Base-by-base conservation (phyloP, 768 basidiomycete genomes). In the Boletus reticuloceps region DNA sequence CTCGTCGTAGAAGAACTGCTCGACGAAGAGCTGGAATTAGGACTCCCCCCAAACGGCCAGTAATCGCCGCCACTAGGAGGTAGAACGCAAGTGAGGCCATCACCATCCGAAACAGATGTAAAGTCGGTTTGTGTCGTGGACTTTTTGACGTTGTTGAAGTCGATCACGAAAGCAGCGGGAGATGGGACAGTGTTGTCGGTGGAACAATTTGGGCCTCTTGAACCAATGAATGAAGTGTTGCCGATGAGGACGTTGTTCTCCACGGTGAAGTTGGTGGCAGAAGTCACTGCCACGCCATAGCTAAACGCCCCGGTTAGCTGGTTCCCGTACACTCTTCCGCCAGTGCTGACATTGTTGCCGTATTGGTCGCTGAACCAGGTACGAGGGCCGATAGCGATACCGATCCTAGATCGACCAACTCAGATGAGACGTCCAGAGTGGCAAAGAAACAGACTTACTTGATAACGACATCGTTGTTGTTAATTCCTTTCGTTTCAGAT, bases 211-310 rank as follows among this genome's bases (percentile, higher is more conserved):
- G 82, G 82, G 6, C 88, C 88, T 7, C 77, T 77, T 13, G 76
- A 75, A 38, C 89, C 89, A 55, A 91, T 84, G 71, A 90, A 91
- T 8, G 87, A 83, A 8, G 85, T 86, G 67, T 90, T 90, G 13
- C 84, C 86, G 8, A 80, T 50, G 37, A 91, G 72, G 9, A 68
- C 52, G 66, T 90, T 92, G 61, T 77, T 76, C 51, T 80, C 70
- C 36, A 92, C 76, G 1, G 83, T 86, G 66, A 91, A 91, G 66
- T 88, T 83, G 14, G 64, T 61, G 8, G 85, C 83, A 9, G 84
- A 82, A 44, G 77, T 79, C 47, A 87, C 75, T 20, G 83, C 90
- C 4, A 92, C 82, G 22, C 78, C 89, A 60, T 86, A 91, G 53
- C 84, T 84, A 63, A 92, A 89, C 10, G 87, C 85, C 6, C 86